Percentiles rank a stretch among this genome's conserved stretches.
Evolutionary conservation across 2,329 filamentous ascomycete genomes (phyloP).

Genomic region (Cercospora sp.): DNA sequence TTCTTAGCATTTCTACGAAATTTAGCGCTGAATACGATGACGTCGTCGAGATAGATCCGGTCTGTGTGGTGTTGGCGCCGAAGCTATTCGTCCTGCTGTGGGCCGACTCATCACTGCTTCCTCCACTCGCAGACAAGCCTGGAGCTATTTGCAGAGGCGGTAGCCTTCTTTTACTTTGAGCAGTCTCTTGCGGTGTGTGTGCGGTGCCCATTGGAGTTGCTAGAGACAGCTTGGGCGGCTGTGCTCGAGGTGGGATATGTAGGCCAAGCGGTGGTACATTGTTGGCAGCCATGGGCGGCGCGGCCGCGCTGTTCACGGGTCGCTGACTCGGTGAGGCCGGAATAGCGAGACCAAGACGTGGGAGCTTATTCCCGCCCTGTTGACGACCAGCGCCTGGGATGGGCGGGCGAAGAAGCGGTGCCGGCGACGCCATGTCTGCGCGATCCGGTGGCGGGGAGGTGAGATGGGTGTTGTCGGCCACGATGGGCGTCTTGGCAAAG

Average conservation of each 20-base stretch:
- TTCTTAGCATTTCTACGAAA: constrained; percentile 71
- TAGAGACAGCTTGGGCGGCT: constrained; percentile 77
- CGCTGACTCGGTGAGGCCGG: constrained; percentile 82
- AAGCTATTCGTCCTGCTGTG: constrained; percentile 85
- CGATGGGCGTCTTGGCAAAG: constrained; percentile 33
- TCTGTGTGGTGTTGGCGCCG: constrained; percentile 69
- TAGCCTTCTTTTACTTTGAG: constrained; percentile 22
- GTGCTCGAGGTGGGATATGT: constrained; percentile 53
- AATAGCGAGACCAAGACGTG: constrained; percentile 84
- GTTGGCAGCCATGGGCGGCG: constrained; percentile 40
- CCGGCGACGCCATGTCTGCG: constrained; percentile 69
- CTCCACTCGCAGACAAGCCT: constrained; percentile 66
- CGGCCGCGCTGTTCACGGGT: constrained; percentile 57
- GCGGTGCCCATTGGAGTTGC: constrained; percentile 86
- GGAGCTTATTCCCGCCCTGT: constrained; percentile 47
- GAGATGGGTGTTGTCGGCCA: constrained; percentile 33
- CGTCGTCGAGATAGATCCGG: constrained; percentile 82
- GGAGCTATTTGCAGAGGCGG: constrained; percentile 57
- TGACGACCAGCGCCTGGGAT: constrained; percentile 67
- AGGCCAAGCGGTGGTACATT: constrained; percentile 39
- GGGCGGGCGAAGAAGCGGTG: constrained; percentile 79
- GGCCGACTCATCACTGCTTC: constrained; percentile 70
- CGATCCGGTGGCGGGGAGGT: constrained; percentile 28
- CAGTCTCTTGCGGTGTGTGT: constrained; percentile 62
- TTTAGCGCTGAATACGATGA: constrained; percentile 82